phyloP scores from a whole-genome alignment of 148 eudicot genomes.

The Silene uniflora region DNA sequence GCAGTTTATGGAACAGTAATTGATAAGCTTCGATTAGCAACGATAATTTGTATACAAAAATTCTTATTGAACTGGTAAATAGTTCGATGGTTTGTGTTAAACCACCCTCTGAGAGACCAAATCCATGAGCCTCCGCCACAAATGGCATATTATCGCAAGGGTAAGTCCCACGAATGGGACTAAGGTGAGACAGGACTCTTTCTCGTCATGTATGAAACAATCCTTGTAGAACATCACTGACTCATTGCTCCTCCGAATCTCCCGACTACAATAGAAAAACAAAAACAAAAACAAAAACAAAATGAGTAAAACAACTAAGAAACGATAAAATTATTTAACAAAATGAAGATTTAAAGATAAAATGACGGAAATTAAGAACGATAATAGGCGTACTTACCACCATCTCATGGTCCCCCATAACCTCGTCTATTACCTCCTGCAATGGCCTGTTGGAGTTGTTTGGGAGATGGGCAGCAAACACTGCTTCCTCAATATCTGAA shows the following conservation, averaged over 20 bases:
- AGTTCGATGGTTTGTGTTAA: no score
- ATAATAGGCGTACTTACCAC: conserved; percentile 55
- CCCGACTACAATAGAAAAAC: neutral
- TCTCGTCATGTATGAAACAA: neutral
- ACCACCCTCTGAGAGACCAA: no score
- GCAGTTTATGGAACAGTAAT: neutral
- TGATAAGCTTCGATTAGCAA: neutral
- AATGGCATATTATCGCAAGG: neutral
- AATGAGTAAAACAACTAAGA: no score
- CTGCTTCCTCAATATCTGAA: conserved; percentile 68
- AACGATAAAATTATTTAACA: no score
- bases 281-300: no score
- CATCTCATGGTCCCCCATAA: conserved; percentile 88
- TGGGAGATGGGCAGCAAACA: conserved; percentile 90
- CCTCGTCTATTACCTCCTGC: conserved; percentile 72
- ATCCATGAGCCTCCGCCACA: neutral
- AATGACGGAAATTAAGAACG: neutral
- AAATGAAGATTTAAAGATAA: neutral
- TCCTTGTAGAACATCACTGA: neutral
- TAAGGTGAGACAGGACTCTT: neutral
- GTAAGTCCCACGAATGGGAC: neutral
- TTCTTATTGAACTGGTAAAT: neutral
- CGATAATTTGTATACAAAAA: neutral
- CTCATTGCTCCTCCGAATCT: neutral
- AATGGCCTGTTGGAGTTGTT: conserved; percentile 71